Evolutionary conservation across 2,329 filamentous ascomycete genomes (phyloP).

Genomic region (Pseudogymnoascus sp.): DNA sequence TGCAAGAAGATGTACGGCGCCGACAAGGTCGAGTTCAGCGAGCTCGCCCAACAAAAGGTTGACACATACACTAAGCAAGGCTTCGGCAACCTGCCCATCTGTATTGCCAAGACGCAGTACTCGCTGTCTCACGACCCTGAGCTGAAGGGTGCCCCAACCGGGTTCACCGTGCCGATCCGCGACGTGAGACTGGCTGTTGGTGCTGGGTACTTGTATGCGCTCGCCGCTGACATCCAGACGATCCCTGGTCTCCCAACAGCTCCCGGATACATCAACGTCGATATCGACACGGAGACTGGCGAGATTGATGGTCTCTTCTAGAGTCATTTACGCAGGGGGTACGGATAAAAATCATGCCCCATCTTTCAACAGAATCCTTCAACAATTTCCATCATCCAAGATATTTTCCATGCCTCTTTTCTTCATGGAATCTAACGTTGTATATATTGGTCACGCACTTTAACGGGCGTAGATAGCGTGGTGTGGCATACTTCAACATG

Average conservation of each 20-base stretch:
- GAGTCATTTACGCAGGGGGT: slow-evolving; percentile 7
- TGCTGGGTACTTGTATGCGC: slow-evolving; percentile 85
- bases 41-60: slow-evolving; percentile 90
- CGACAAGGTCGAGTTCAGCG: slow-evolving; percentile 80
- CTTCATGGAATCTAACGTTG: not conserved
- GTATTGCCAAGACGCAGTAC: slow-evolving; percentile 97
- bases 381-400: slow-evolving; percentile 7
- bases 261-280: slow-evolving; percentile 90
- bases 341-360: not conserved
- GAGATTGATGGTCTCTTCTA: slow-evolving; percentile 89
- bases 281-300: slow-evolving; percentile 72
- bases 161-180: slow-evolving; percentile 88
- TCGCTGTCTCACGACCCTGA: slow-evolving; percentile 87
- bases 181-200: slow-evolving; percentile 92
- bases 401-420: not conserved
- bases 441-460: slow-evolving; percentile 4
- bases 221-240: slow-evolving; percentile 96
- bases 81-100: slow-evolving; percentile 87
- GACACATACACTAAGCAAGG: slow-evolving; percentile 90
- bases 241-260: slow-evolving; percentile 93
- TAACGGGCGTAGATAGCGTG: slow-evolving; percentile 7
- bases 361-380: slow-evolving; percentile 6
- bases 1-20: slow-evolving; percentile 93
- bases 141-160: slow-evolving; percentile 88
- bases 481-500: slow-evolving; percentile 8